Evolutionary conservation across 352 stramenopile genomes (phyloP), one percentile per base, ranked within the genome.

Genomic region (Globisporangium heterothallicum): DNA sequence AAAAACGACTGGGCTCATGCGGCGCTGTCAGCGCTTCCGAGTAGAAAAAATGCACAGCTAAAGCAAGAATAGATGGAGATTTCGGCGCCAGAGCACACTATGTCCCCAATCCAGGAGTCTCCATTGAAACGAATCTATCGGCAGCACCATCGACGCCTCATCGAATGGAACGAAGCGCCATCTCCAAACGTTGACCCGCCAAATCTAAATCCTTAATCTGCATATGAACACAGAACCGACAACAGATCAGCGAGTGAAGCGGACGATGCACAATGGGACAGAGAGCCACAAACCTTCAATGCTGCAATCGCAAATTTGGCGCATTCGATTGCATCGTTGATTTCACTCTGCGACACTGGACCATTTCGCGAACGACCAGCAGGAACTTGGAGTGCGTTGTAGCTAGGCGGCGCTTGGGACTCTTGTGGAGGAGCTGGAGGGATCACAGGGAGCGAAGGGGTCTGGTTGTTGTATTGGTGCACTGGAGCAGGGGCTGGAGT

Each of bases 151-250:
- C 14, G n/a, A 14, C 4, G 38, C 14, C 16, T 76, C 64, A 88
- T 70, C 74, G 63, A 50, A 94, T 80, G 53, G 63, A 77, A 55
- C 70, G 63, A 30, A 94, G 63, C 8, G 83, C 83, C 63, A 84
- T 81, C 42, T 94, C 76, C 52, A 94, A 65, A 16, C 81, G 77
- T 59, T 94, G 75, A 30, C 74, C 68, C 32, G 80, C 83, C 9
- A 94, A 56, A n/a, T 92, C 78, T 26, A 87, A 68, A 35, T 94
- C 80, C 68, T 91, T 90, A 36, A 88, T 63, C 80, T 92, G 53
- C 5, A 36, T 24, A 46, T 13, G 19, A 40, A 22, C 16, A 56
- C 12, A 43, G 13, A 56, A 52, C 27, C 19, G 4, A 40, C 1
- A 12, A 18, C 32, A 38, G 32, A 38, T 30, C n/a, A 14, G 45